These are phyloP conservation scores for Biancaea sappan DNA, from an alignment of 306 rosid species.

Conservation along the genomic window DNA sequence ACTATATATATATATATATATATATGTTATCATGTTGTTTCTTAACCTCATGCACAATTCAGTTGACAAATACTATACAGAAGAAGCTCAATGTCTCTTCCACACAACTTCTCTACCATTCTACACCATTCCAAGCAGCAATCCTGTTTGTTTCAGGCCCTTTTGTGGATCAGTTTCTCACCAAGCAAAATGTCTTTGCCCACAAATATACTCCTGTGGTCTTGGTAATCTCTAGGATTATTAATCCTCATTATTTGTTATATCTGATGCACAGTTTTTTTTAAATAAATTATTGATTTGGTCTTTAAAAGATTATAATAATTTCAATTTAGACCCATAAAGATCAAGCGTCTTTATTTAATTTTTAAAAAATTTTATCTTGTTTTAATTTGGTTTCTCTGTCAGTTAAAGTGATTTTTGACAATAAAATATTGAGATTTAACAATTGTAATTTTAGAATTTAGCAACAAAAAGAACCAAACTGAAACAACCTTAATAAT, in stretches of 20 bases:
- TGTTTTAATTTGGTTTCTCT: too few species aligned
- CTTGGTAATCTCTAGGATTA: slow-evolving; percentile 42
- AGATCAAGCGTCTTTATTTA: too few species aligned
- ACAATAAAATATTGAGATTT: too few species aligned
- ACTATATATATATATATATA: too few species aligned
- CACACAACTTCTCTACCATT: slow-evolving; percentile 90
- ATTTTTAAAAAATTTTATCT: too few species aligned
- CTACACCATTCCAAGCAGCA: slow-evolving; percentile 98
- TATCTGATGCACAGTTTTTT: neutral
- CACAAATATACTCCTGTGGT: slow-evolving; percentile 76
- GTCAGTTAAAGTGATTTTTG: too few species aligned
- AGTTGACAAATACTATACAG: slow-evolving; percentile 98
- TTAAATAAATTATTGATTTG: too few species aligned
- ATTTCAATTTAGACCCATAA: too few species aligned
- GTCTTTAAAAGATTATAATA: too few species aligned
- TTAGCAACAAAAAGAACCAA: too few species aligned
- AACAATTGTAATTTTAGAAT: too few species aligned
- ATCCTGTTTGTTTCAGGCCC: slow-evolving; percentile 97
- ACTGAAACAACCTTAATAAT: too few species aligned
- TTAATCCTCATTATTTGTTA: neutral
- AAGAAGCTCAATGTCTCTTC: slow-evolving; percentile 94
- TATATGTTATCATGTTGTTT: neutral
- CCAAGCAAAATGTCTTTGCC: slow-evolving; percentile 82
- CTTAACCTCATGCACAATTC: slow-evolving; percentile 57
- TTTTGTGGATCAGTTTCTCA: slow-evolving; percentile 77